These are phyloP conservation scores for Sphagnum magellanicum DNA, from an alignment of 228 moss, liverwort and hornwort genomes.

Conservation along the genomic window DNA sequence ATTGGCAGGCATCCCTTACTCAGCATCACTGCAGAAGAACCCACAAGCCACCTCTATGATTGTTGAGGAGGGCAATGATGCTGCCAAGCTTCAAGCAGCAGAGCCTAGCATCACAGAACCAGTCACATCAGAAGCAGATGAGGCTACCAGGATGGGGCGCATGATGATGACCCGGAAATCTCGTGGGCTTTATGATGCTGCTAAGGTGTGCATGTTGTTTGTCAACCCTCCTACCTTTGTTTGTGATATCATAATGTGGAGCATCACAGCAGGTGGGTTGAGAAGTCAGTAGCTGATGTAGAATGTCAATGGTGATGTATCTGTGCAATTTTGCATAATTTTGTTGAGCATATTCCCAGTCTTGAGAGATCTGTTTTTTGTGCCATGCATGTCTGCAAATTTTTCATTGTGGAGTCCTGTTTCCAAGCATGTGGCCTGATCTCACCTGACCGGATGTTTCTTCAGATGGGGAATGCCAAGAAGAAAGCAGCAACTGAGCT, in stretches of 20 bases:
- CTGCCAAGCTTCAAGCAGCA: neutral
- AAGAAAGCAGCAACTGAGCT: slow-evolving; percentile 63
- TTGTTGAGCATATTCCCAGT: neutral
- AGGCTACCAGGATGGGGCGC: slow-evolving; percentile 38
- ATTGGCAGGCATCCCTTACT: slow-evolving; percentile 66
- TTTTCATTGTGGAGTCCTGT: too few species aligned
- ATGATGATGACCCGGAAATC: slow-evolving; percentile 92
- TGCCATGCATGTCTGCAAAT: too few species aligned
- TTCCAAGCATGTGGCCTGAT: too few species aligned
- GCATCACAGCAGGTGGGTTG: neutral
- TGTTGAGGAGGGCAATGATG: slow-evolving; percentile 2
- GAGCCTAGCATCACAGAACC: neutral
- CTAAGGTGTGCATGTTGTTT: slow-evolving; percentile 22
- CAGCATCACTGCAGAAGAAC: slow-evolving; percentile 41
- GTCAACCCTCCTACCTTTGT: neutral
- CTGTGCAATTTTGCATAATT: neutral
- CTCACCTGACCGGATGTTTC: neutral
- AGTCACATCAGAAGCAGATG: slow-evolving; percentile 24
- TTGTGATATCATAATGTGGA: neutral
- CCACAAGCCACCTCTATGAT: slow-evolving; percentile 8
- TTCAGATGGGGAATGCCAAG: slow-evolving; percentile 74
- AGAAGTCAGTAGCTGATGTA: neutral
- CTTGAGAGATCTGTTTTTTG: neutral
- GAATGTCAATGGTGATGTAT: neutral
- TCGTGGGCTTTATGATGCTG: slow-evolving; percentile 77